Conservation (phyloP, 805 yeast genomes). For the Saccharomycopsis fodiens region DNA sequence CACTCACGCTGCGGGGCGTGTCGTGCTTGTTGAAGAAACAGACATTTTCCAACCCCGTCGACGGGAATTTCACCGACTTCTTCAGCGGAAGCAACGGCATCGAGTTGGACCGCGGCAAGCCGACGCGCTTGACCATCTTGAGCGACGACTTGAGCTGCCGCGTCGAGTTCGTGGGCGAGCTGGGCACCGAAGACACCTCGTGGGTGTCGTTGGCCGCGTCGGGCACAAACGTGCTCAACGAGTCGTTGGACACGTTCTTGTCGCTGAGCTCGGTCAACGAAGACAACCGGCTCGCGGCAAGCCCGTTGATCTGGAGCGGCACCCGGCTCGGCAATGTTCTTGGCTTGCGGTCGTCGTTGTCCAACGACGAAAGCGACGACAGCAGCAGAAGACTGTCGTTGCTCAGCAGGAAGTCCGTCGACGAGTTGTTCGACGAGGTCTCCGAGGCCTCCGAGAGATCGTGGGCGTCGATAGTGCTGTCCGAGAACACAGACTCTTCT, state of each 20-base stretch:
- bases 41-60: constrained; percentile 19
- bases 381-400: constrained; percentile 4
- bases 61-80: constrained; percentile 18
- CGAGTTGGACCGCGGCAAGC: constrained; percentile 13
- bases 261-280: background rate
- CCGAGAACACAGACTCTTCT: constrained; percentile 5
- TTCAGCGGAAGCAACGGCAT: constrained; percentile 15
- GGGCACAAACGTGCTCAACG: background rate
- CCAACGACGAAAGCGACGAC: constrained; percentile 15
- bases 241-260: background rate
- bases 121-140: constrained; percentile 1
- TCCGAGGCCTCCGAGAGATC: constrained; percentile 1
- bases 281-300: background rate
- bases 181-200: background rate
- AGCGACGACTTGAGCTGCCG: constrained; percentile 13
- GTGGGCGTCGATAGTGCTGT: constrained; percentile 2
- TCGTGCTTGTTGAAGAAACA: constrained; percentile 19
- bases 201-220: constrained; percentile 2
- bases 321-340: background rate
- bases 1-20: constrained; percentile 19
- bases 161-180: constrained; percentile 1
- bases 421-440: too few species aligned
- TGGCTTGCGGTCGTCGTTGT: constrained; percentile 1
- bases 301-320: background rate
- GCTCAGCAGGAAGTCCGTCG: background rate